A percentile compares a stretch with the other conserved stretches of the same genome.
These are phyloP conservation scores for Neurospora sp. DNA, from an alignment of 495 filamentous ascomycete genomes.

Conservation along the genomic window DNA sequence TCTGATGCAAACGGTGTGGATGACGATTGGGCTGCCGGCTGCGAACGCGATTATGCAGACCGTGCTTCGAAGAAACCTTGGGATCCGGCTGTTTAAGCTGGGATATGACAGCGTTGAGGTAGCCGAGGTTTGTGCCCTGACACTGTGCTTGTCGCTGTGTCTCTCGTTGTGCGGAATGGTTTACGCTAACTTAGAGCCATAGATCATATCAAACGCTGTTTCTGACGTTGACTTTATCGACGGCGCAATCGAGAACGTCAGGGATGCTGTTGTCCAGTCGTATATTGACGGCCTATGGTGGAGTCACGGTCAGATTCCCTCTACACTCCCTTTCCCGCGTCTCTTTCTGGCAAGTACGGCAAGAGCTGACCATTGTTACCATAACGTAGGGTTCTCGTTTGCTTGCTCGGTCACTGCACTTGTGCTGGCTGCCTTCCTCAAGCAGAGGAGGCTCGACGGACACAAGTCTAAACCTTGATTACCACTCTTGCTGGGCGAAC, in stretches of 20 bases:
- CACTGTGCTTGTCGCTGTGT: background rate
- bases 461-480: background rate
- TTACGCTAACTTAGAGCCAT: background rate
- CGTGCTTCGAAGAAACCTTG: conserved; percentile 16
- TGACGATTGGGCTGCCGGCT: conserved; percentile 42
- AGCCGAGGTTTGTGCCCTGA: conserved; percentile 10
- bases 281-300: conserved; percentile 32
- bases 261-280: conserved; percentile 18
- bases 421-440: conserved; percentile 16
- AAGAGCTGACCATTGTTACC: background rate
- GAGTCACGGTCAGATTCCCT: conserved; percentile 22
- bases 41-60: conserved; percentile 36
- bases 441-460: conserved; percentile 10
- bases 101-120: conserved; percentile 14
- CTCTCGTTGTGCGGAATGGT: background rate
- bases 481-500: background rate
- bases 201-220: conserved; percentile 29
- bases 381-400: conserved; percentile 15
- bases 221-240: conserved; percentile 44
- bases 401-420: conserved; percentile 10
- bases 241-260: conserved; percentile 27
- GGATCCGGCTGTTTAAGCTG: conserved; percentile 13
- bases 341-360: background rate
- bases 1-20: conserved; percentile 39
- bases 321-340: background rate